Conservation (phyloP, 345 rosid genomes). For the Stellera chamaejasme region DNA sequence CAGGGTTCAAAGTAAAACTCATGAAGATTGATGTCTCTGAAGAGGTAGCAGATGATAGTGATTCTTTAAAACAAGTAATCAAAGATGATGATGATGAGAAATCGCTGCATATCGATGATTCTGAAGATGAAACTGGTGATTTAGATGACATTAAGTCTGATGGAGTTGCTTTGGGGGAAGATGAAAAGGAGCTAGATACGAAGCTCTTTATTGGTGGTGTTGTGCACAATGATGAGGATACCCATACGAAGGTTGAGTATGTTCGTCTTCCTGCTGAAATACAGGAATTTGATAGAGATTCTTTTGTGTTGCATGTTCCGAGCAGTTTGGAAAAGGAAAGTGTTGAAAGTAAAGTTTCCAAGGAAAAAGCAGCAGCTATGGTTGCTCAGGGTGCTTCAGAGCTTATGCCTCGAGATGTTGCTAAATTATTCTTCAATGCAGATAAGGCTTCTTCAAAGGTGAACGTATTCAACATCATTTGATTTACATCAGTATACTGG, state of each 20-base stretch:
- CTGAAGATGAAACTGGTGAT: conserved; percentile 45
- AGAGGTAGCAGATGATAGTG: conserved; percentile 45
- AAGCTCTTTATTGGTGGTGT: conserved; percentile 89
- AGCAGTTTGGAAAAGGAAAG: conserved; percentile 35
- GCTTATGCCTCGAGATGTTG: conserved; percentile 89
- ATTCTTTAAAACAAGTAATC: conserved; percentile 50
- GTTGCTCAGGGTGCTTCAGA: conserved; percentile 83
- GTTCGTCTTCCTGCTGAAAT: conserved; percentile 72
- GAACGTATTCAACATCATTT: conserved; percentile 9
- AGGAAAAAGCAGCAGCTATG: conserved; percentile 61
- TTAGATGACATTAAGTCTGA: conserved; percentile 59
- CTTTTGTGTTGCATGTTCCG: conserved; percentile 66
- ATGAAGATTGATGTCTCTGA: conserved; percentile 51
- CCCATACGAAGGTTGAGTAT: conserved; percentile 56
- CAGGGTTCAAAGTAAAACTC: conserved; percentile 78
- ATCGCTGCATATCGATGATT: conserved; percentile 33
- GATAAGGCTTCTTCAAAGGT: conserved; percentile 84
- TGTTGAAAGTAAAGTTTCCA: conserved; percentile 38
- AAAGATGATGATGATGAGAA: conserved; percentile 57
- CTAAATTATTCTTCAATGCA: conserved; percentile 71
- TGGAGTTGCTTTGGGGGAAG: conserved; percentile 31
- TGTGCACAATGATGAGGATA: conserved; percentile 67
- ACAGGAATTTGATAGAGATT: conserved; percentile 57
- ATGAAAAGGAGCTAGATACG: conserved; percentile 46
- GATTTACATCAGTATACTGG: conserved; percentile 7